Evolutionary conservation across 179 eudicot species (phyloP).

Genomic region (Monotropa hypopitys): DNA sequence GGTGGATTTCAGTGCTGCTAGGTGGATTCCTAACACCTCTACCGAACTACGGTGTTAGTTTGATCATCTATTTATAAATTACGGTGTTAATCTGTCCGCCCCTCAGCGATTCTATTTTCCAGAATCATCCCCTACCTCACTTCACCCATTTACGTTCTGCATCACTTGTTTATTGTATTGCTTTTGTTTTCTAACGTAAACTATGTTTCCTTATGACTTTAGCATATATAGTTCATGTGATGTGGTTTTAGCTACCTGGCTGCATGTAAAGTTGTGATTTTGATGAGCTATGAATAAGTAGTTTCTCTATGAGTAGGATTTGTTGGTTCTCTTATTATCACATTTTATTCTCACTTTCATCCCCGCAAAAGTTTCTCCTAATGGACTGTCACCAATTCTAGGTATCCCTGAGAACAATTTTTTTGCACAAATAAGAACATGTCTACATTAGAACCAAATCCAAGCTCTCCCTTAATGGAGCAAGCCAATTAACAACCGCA

Average conservation of each 20-base stretch:
- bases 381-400: slow-evolving; percentile 41
- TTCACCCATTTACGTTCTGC: too few species aligned
- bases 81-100: too few species aligned
- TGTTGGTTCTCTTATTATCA: neutral
- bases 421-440: slow-evolving; percentile 28
- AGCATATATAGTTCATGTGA: neutral
- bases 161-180: too few species aligned
- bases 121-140: too few species aligned
- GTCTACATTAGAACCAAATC: neutral
- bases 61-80: too few species aligned
- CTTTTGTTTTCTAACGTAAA: neutral
- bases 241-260: neutral
- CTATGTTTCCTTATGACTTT: neutral
- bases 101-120: too few species aligned
- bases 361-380: slow-evolving; percentile 29
- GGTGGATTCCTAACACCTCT: too few species aligned
- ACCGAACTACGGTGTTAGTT: too few species aligned
- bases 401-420: slow-evolving; percentile 81
- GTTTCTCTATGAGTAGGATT: neutral
- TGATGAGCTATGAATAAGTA: neutral
- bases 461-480: neutral
- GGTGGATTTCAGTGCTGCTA: too few species aligned
- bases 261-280: neutral
- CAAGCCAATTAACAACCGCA: neutral
- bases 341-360: too few species aligned